Evolutionary conservation across 768 basidiomycete species (phyloP), one percentile per base, ranked within the genome.

Genomic region (Boletus tomentosulus): DNA sequence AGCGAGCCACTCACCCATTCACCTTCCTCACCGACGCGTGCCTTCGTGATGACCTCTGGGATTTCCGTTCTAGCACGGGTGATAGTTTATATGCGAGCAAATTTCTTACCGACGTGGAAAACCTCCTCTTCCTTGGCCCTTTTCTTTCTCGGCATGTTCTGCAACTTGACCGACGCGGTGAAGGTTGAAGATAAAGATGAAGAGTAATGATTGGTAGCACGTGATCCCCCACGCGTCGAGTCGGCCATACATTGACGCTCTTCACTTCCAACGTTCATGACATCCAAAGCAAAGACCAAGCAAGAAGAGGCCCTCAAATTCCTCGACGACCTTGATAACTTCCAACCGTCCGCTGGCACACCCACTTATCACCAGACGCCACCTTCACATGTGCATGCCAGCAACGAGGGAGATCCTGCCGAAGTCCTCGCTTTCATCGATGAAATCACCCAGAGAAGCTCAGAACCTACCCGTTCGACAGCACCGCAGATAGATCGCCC

Each of bases 341-440:
- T 96, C 46, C 75, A 83, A 19, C 78, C 80, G 24, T 54, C 63
- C n/a, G 50, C 60, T n/a, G 52, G 45, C 6, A 50, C 64, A 25
- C 67, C 74, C 22, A 57, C 67, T 1, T 54, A 69, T 15, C 61
- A 54, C 34, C 62, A 63, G 56, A 56, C 34, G 47, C 53, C 53
- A 15, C 44, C 64, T 53, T 60, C 64, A 6, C 45, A 57, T 6
- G 55, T 53, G 39, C 64, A 66, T 45, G 54, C 69, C 42, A 61
- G 63, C 51, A 76, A 74, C 37, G 81, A 81, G 57, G 85, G 83
- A 31, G 88, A 94, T 60, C 81, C 82, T 53, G 84, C 86, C 3
- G 89, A 92, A 57, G 93, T 90, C 25, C 82, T 95, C 27, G 93
- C 92, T 15, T 96, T 95, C 76, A 82, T 97, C 39, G 91, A 97